These are phyloP conservation scores for Rhododendron griersonianum DNA, from an alignment of 148 eudicot genomes.

Conservation along the genomic window DNA sequence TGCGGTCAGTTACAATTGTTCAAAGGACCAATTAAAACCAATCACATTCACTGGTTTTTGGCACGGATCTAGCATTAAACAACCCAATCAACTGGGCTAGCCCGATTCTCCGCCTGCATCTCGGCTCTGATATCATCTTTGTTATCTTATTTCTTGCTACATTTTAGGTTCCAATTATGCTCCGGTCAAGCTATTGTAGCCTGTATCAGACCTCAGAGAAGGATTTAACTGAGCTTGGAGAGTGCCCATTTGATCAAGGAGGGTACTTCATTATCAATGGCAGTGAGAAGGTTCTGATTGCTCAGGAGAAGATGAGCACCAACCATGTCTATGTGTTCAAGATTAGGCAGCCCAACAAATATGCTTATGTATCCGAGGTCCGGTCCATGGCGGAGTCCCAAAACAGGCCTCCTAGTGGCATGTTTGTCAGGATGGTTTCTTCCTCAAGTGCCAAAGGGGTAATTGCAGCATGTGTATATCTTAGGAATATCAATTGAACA, in stretches of 20 bases:
- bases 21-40: not conserved
- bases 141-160: conserved; percentile 13
- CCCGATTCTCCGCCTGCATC: not conserved
- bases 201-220: conserved; percentile 82
- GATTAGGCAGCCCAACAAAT: conserved; percentile 63
- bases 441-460: conserved; percentile 92
- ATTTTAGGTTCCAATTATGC: conserved; percentile 90
- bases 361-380: conserved; percentile 55
- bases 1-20: not conserved
- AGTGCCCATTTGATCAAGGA: conserved; percentile 89
- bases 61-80: not conserved
- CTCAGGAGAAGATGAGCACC: conserved; percentile 87
- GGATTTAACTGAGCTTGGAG: conserved; percentile 93
- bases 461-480: conserved; percentile 15
- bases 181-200: conserved; percentile 86
- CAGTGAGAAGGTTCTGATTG: conserved; percentile 77
- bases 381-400: conserved; percentile 58
- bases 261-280: conserved; percentile 83
- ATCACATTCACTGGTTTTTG: not conserved
- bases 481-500: not conserved
- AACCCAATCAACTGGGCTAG: not conserved
- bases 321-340: conserved; percentile 73
- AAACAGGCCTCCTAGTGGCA: conserved; percentile 54
- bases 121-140: not conserved
- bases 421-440: conserved; percentile 80